These are phyloP conservation scores for Leccinum angustisporum DNA, from an alignment of 1,284 basidiomycete species.

Conservation along the genomic window DNA sequence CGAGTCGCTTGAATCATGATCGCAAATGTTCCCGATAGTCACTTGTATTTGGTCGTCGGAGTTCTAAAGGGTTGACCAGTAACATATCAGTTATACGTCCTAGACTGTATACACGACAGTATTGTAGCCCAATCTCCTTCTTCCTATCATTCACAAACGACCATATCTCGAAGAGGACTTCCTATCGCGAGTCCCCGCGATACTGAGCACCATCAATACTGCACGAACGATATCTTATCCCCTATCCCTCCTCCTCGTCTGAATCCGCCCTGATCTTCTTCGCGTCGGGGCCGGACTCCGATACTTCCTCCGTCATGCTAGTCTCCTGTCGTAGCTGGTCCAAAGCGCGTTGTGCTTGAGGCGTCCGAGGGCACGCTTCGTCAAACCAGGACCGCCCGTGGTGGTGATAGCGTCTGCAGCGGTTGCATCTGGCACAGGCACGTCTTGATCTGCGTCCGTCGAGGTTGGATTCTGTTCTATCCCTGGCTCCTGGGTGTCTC, in stretches of 20 bases:
- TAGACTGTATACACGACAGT: too few relatives aligned
- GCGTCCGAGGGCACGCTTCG: conserved; percentile 49
- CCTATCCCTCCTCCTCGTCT: conserved; percentile 1
- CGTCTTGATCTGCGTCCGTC: background rate
- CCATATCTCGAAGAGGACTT: too few relatives aligned
- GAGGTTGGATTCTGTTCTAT: conserved; percentile 32
- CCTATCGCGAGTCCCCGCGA: too few relatives aligned
- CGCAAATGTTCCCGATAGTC: too few relatives aligned
- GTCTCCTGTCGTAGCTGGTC: conserved; percentile 18
- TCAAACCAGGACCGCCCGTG: conserved; percentile 16
- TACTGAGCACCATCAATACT: background rate
- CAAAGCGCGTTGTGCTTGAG: conserved; percentile 47
- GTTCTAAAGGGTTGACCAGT: too few relatives aligned
- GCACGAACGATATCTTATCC: background rate
- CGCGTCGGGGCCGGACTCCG: conserved; percentile 1
- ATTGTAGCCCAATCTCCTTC: too few relatives aligned
- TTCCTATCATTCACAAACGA: too few relatives aligned
- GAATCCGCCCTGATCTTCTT: conserved; percentile 24
- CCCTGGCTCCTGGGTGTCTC: conserved; percentile 2
- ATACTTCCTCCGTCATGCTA: background rate
- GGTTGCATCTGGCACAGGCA: conserved; percentile 10
- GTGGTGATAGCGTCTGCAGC: conserved; percentile 13
- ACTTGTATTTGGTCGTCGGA: too few relatives aligned
- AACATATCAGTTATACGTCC: too few relatives aligned
- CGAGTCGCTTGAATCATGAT: too few relatives aligned